Conservation (phyloP, 148 eudicot genomes). For the Cornus kousa region DNA sequence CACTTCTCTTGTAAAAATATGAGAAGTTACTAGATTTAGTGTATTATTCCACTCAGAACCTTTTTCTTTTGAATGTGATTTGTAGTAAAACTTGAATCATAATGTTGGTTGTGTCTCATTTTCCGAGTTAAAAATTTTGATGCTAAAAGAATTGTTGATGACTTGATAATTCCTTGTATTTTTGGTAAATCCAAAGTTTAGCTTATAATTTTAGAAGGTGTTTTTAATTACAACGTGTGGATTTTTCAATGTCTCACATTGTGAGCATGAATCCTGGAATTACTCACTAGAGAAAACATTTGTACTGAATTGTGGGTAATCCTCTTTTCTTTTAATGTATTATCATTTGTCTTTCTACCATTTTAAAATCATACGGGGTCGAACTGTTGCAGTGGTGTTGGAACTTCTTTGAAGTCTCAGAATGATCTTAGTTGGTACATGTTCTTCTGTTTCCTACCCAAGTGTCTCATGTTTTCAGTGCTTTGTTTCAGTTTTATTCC, state of each 20-base stretch:
- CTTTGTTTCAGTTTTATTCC: not conserved
- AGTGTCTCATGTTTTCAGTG: slow-evolving; percentile 19
- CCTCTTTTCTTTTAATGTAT: not conserved
- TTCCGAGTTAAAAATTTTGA: not conserved
- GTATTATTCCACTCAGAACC: not conserved
- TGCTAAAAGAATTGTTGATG: too few relatives aligned
- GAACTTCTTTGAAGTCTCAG: not conserved
- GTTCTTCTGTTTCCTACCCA: slow-evolving; percentile 12
- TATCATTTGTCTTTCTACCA: not conserved
- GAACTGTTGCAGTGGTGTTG: not conserved
- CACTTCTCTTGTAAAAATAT: not conserved
- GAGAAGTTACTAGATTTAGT: not conserved
- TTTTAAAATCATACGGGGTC: not conserved
- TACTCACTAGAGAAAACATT: too few relatives aligned
- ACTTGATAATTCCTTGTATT: too few relatives aligned
- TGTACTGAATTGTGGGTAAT: too few relatives aligned
- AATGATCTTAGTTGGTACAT: not conserved
- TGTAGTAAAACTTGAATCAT: not conserved
- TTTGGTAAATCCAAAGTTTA: too few relatives aligned
- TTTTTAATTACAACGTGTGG: too few relatives aligned
- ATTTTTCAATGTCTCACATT: too few relatives aligned
- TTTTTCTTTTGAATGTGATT: not conserved
- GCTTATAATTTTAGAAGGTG: too few relatives aligned
- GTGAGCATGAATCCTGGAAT: too few relatives aligned
- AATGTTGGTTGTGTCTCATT: not conserved